Evolutionary conservation across 139 green algal species (phyloP), one percentile per base, ranked within the genome.

Genomic region (Auxenochlorella pyrenoidosa): DNA sequence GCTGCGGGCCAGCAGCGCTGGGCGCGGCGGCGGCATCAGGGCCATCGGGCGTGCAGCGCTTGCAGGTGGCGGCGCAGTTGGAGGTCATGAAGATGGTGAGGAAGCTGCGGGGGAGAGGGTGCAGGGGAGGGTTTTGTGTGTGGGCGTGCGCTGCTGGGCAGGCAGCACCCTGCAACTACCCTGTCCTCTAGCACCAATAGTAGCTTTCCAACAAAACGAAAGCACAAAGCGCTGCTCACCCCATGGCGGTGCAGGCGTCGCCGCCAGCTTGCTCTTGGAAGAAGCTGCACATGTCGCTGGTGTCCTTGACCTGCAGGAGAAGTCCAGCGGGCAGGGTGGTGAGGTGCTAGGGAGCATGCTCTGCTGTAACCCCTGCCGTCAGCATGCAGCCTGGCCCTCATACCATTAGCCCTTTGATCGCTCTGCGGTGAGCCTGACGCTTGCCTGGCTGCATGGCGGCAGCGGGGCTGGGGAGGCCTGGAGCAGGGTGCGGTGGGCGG

Each of bases 401-500:
- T n/a, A n/a, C n/a, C n/a, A n/a, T n/a, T n/a, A n/a, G n/a, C n/a
- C n/a, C n/a, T n/a, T n/a, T n/a, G n/a, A 18, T 6, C 47, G 12
- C 47, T 12, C 47, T 18, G 47, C 47, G 47, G 6, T 58, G 6
- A 18, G 47, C 47, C 36, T 13, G 28, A 19, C 70, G 32, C 70
- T 15, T 40, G 58, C 75, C 44, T 82, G 75, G 75, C 44, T 65
- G 75, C 75, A 82, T 12, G 75, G 75, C 75, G 18, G n/a, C 75
- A 65, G 44, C 43, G 41, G 12, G 1, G 19, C 75, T 1, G 30
- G 21, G 30, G 44, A 1, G 30, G 44, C 3, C 19, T 60, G 43
- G 10, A 54, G 38, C 72, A 82, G 75, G 22, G 30, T 2, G 40
- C 75, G 75, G 44, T 22, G 30, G 1, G 30, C 44, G 18, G 44